phyloP scores from a whole-genome alignment of 495 filamentous ascomycete genomes.

The Rostrohypoxylon terebratum region DNA sequence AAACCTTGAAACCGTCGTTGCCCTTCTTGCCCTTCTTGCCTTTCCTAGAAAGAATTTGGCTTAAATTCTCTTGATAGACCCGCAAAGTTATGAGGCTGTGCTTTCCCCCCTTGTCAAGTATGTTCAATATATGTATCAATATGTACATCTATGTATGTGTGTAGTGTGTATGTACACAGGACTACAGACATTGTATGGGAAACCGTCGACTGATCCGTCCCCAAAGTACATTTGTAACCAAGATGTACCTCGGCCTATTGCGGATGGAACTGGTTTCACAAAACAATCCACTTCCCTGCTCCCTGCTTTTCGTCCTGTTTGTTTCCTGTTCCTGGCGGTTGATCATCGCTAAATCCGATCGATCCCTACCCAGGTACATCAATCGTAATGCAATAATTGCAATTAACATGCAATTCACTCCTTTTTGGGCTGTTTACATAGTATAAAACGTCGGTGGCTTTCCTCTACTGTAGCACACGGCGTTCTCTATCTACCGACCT shows the following conservation, averaged over 20 bases:
- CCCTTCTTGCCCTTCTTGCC: background rate
- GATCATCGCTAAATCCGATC: constrained; percentile 37
- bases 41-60: constrained; percentile 16
- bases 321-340: constrained; percentile 39
- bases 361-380: constrained; percentile 12
- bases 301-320: constrained; percentile 14
- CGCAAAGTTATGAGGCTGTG: constrained; percentile 38
- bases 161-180: no score
- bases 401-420: constrained; percentile 8
- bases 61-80: constrained; percentile 25
- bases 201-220: constrained; percentile 29
- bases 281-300: constrained; percentile 28
- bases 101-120: constrained; percentile 39
- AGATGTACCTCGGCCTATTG: constrained; percentile 14
- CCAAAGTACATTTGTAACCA: constrained; percentile 1
- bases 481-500: background rate
- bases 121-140: constrained; percentile 1
- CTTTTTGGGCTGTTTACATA: constrained; percentile 1
- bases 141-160: no score
- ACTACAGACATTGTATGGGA: constrained; percentile 16
- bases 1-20: constrained; percentile 22
- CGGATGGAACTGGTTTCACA: constrained; percentile 6
- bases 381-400: constrained; percentile 10
- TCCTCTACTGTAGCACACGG: constrained; percentile 2
- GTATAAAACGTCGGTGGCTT: constrained; percentile 14